Evolutionary conservation across 2,329 filamentous ascomycete species (phyloP).

Genomic region (Penicillium nordicum): DNA sequence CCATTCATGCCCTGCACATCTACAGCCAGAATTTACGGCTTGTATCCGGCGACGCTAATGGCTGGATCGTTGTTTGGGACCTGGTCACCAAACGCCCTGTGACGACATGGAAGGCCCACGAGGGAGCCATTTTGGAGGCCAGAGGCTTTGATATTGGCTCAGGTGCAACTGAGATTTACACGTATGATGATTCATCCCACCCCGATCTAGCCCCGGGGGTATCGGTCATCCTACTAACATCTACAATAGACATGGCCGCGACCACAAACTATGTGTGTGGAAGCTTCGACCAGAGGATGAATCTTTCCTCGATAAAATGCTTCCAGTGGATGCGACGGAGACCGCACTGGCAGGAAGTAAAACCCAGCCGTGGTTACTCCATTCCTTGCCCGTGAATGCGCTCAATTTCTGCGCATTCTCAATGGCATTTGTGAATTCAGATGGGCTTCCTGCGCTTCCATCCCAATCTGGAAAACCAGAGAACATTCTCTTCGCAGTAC

Average conservation of each 20-base stretch:
- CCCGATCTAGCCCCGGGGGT: neutral
- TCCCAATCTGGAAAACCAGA: slow-evolving; percentile 23
- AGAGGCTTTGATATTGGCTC: slow-evolving; percentile 54
- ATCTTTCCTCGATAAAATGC: slow-evolving; percentile 55
- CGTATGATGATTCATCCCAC: slow-evolving; percentile 55
- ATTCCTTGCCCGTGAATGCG: slow-evolving; percentile 81
- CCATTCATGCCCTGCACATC: slow-evolving; percentile 75
- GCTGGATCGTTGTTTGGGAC: slow-evolving; percentile 84
- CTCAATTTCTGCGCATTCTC: slow-evolving; percentile 81
- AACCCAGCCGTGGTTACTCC: slow-evolving; percentile 71
- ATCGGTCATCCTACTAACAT: slow-evolving; percentile 9
- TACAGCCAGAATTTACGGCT: slow-evolving; percentile 70
- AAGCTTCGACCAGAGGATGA: slow-evolving; percentile 64
- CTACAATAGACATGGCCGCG: slow-evolving; percentile 74
- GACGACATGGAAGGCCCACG: slow-evolving; percentile 84
- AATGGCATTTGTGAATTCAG: slow-evolving; percentile 25
- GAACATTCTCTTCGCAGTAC: slow-evolving; percentile 68
- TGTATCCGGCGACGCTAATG: slow-evolving; percentile 82
- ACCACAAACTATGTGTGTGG: slow-evolving; percentile 85
- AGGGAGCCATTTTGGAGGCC: slow-evolving; percentile 71
- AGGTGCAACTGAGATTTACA: slow-evolving; percentile 66
- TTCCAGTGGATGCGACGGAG: slow-evolving; percentile 65
- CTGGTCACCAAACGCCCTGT: slow-evolving; percentile 74
- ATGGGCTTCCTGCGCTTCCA: slow-evolving; percentile 11
- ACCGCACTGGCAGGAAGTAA: slow-evolving; percentile 48